Conservation (phyloP, 495 filamentous ascomycete species). For the Aspergillus heteromorphus region DNA sequence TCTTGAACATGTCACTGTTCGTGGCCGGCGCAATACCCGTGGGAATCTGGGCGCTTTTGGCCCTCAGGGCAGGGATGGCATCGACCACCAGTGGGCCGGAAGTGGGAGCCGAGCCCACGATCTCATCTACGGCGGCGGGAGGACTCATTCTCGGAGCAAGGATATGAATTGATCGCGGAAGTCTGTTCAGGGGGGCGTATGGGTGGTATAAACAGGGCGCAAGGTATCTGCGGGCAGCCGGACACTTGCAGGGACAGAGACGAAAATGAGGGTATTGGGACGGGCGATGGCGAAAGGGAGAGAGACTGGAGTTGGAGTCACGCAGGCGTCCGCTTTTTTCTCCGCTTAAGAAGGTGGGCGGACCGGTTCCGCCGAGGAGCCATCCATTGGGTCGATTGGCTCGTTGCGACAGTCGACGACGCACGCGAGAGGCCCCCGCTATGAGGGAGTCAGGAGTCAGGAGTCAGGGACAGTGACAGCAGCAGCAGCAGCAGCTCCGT, state of each 20-base stretch:
- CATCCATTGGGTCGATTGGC: background rate
- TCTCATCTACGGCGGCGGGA: constrained; percentile 36
- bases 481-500: background rate
- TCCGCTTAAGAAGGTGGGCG: constrained; percentile 9
- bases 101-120: constrained; percentile 31
- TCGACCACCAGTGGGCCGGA: constrained; percentile 60
- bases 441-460: too few species aligned
- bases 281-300: background rate
- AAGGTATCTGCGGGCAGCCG: background rate
- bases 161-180: background rate
- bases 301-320: background rate
- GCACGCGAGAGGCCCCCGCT: background rate
- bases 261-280: background rate
- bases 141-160: constrained; percentile 28
- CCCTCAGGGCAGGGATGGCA: constrained; percentile 62
- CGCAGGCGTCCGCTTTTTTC: constrained; percentile 11
- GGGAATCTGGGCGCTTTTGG: constrained; percentile 59
- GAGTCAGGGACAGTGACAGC: too few species aligned
- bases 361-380: constrained; percentile 18
- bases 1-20: constrained; percentile 82
- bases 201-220: background rate
- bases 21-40: constrained; percentile 72
- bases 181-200: background rate
- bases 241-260: background rate
- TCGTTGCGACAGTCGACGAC: background rate